Evolutionary conservation across 2,329 filamentous ascomycete genomes (phyloP).

Genomic region (Aspergillus pseudoviridinutans): DNA sequence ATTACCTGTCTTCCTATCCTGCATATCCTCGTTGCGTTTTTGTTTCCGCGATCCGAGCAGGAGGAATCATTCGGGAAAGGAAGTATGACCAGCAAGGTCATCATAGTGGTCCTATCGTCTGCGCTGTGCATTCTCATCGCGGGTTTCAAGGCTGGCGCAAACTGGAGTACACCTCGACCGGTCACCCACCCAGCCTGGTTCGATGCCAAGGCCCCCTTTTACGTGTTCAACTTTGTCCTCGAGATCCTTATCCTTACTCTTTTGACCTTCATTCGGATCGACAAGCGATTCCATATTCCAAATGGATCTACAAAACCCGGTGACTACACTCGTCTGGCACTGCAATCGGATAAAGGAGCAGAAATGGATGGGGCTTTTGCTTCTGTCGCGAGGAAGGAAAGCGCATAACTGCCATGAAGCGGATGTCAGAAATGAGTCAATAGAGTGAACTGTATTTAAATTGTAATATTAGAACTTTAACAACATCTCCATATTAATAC

Average conservation of each 20-base stretch:
- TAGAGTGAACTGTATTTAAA: neutral
- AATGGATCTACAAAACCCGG: constrained; percentile 48
- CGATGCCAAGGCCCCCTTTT: constrained; percentile 68
- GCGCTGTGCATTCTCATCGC: constrained; percentile 62
- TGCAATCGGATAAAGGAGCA: neutral
- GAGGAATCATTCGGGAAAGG: constrained; percentile 65
- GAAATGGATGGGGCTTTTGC: neutral
- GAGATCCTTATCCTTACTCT: constrained; percentile 67
- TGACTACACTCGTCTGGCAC: constrained; percentile 32
- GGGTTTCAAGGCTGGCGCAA: constrained; percentile 61
- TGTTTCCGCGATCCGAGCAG: constrained; percentile 38
- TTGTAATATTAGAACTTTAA: neutral
- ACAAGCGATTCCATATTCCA: constrained; percentile 71
- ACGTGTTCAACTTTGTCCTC: constrained; percentile 71
- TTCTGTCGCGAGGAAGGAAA: neutral
- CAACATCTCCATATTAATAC: neutral
- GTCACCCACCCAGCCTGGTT: constrained; percentile 61
- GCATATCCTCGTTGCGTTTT: constrained; percentile 47
- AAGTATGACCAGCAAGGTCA: constrained; percentile 62
- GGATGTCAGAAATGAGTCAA: too few relatives aligned
- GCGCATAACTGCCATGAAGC: neutral
- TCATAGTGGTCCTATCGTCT: constrained; percentile 56
- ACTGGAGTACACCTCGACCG: constrained; percentile 51
- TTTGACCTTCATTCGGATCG: constrained; percentile 66
- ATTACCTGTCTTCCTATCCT: constrained; percentile 65